These are phyloP conservation scores for Tympanopsis confertula DNA, from an alignment of 2,329 filamentous ascomycete genomes.

Conservation along the genomic window DNA sequence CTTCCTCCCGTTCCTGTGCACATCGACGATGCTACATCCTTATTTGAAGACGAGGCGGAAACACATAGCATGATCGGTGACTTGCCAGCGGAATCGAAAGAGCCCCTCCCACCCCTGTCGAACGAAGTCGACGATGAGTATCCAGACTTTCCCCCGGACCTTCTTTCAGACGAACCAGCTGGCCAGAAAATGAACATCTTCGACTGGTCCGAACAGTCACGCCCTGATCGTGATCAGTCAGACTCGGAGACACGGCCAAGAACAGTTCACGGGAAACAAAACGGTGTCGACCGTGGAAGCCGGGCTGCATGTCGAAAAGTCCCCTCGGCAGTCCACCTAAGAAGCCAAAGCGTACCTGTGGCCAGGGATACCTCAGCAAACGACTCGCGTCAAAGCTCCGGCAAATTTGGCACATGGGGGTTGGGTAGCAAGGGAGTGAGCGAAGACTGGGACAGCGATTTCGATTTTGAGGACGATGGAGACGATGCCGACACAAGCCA, in stretches of 20 bases:
- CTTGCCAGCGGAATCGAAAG: too few species aligned
- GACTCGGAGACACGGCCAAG: slow-evolving; percentile 42
- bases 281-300: slow-evolving; percentile 40
- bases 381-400: slow-evolving; percentile 33
- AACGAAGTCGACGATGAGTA: too few species aligned
- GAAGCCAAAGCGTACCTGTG: slow-evolving; percentile 55
- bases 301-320: slow-evolving; percentile 42
- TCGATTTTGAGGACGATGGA: slow-evolving; percentile 46
- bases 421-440: slow-evolving; percentile 53
- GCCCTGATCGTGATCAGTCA: slow-evolving; percentile 35
- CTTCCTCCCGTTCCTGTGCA: too few species aligned
- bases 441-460: slow-evolving; percentile 60
- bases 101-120: too few species aligned
- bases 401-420: slow-evolving; percentile 57
- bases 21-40: too few species aligned
- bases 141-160: too few species aligned
- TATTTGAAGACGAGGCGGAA: too few species aligned
- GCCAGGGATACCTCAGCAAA: slow-evolving; percentile 34
- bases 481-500: slow-evolving; percentile 14
- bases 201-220: slow-evolving; percentile 51
- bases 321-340: slow-evolving; percentile 46
- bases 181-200: slow-evolving; percentile 40
- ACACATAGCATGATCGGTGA: too few species aligned
- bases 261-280: slow-evolving; percentile 54
- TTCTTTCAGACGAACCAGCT: too few species aligned